Evolutionary conservation across 176 grass and related monocot species (phyloP), one percentile per base, ranked within the genome.

Genomic region (Phyllostachys edulis): DNA sequence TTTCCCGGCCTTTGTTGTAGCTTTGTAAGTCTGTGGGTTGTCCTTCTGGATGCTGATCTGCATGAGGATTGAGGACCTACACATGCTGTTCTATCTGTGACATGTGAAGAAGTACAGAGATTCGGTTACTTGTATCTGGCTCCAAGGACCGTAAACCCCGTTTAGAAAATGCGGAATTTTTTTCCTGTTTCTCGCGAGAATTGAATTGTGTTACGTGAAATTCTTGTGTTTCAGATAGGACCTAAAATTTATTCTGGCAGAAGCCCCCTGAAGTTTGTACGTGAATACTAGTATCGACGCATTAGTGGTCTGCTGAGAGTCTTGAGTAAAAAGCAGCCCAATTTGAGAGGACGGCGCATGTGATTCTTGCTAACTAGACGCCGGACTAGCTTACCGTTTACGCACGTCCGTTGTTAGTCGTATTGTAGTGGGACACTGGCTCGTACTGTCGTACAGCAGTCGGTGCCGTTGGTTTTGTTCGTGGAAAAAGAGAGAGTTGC

Each of bases 341-440:
- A 15, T 49, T 85, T 52, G 34, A 37, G 18, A 68, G 6, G 50
- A 32, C 60, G 63, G 45, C 68, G 60, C 57, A 16, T 16, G 62
- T 20, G 69, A 80, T 67, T 86, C 59, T 50, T 63, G 27, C 45
- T 49, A 79, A 42, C 42, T 38, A 63, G 67, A 86, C 60, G 16
- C 12, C 16, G 23, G 46, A 65, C 15, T 75, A 55, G 23, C 14
- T 68, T 45, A 1, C 50, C 61, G 41, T 16, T 67, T 37, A 79
- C 42, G 55, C 76, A 7, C 41, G 29, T 13, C 20, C 44, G 29
- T 74, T 51, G 26, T 65, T 39, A 42, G 40, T 42, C 23, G 42
- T 51, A 41, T 27, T 34, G 52, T 47, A 69, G 38, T 45, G 39
- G 70, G 47, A 66, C 37, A 51, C 46, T 42, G 26, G 44, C 57